Base-by-base conservation (phyloP, 306 rosid species). In the Prunus persica region DNA sequence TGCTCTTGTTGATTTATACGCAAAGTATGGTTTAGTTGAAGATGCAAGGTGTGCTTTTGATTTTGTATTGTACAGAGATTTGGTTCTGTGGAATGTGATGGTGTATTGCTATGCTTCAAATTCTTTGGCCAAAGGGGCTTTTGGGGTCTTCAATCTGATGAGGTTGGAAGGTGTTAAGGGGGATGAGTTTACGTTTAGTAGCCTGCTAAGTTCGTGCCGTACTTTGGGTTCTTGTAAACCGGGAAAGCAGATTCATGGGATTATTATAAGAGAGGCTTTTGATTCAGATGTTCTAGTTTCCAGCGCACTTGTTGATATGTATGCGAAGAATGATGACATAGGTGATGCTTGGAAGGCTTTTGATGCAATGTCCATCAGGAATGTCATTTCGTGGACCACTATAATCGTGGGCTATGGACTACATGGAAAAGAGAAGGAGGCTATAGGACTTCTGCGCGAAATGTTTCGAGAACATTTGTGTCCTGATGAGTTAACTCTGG, bases 21-120 rank as follows among this genome's bases (percentile, higher is more conserved):
- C 88, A 25, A 90, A 86, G 82, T 76, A 78, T 82, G 93, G 92
- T 43, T 65, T 86, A 8, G 80, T 83, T 75, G 86, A 82, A 76
- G 86, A 79, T 61, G 92, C 96, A 43, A 85, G 86, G 76, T 55
- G 64, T 63, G 91, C 81, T 63, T 93, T 93, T 65, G 79, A 54
- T 67, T 65, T 27, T 72, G 81, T 75, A 38, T 52, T 46, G 24
- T 67, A 30, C 58, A 87, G 60, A 80, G 97, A 93, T 84, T 69
- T 84, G 86, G 89, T 91, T 70, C 55, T 87, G 82, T 89, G 96
- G 96, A 94, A 94, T 82, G 97, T 89, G 85, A 91, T 88, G 89
- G 79, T 90, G 75, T 67, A 93, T 69, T 87, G 93, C 66, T 88
- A 83, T 78, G 85, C 79, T 51, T 81, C 84, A 22, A 90, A 82